Evolutionary conservation across 345 rosid species (phyloP), one percentile per base, ranked within the genome.

Genomic region (Clausena lansium): DNA sequence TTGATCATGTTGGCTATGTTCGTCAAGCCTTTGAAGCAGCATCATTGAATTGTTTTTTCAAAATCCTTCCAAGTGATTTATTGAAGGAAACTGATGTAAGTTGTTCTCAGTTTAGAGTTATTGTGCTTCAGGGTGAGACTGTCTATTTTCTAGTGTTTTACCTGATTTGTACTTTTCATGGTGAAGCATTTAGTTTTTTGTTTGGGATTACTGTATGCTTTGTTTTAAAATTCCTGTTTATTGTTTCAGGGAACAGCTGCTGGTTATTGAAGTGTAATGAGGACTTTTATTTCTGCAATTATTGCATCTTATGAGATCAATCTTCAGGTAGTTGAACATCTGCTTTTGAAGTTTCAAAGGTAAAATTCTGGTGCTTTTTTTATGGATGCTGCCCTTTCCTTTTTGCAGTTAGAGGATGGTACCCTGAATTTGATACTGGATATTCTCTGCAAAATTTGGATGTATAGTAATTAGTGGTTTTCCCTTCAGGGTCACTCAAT

Each of bases 231-330:
- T 36, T 33, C 33, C 2, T 19, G 68, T 72, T 30, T 22, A 47
- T n/a, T 47, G 84, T 68, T 75, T 17, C 81, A 95, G 99, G 98
- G 95, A 32, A 86, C 92, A 67, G 80, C 88, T 70, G 87, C 93
- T 74, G 95, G 98, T 76, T 90, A 89, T 82, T 92, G 88, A 74
- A 89, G 94, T 85, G 94, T 96, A 75, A 82, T 94, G 86, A 90
- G 98, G 84, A 96, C 97, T 41, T 90, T 90, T 77, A 79, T 96
- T 82, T 94, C 98, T 84, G 88, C 99, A 67, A 94, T 96, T 80
- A 87, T 96, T 87, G 99, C 99, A 14, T 91, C 98, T 17, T 96
- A 94, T 75, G 99, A 96, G 84, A 86, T 96, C 77, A 96, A 84
- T 83, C 81, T 87, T 83, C 97, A 94, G 97, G 98, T 94, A 82